phyloP scores from a whole-genome alignment of 306 rosid species.

The Acacia crassicarpa region DNA sequence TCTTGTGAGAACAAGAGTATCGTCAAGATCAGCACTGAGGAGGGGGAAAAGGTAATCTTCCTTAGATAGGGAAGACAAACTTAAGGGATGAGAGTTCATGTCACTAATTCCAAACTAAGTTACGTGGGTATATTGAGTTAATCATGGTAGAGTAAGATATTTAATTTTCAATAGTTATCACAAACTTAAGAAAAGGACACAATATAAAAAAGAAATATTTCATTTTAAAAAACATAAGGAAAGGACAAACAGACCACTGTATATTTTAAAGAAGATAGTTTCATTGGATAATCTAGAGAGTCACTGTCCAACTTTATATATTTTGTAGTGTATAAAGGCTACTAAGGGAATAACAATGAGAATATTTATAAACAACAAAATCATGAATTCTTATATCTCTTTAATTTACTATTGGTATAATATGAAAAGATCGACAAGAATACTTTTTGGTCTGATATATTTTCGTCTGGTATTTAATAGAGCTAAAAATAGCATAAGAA shows the following conservation, averaged over 20 bases:
- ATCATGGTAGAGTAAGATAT: not conserved
- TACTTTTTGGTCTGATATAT: not conserved
- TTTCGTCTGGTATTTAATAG: not conserved
- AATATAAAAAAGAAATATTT: not conserved
- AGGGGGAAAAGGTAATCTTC: too few relatives aligned
- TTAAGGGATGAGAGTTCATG: not conserved
- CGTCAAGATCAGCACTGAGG: too few relatives aligned
- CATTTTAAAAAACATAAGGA: not conserved
- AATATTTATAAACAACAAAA: not conserved
- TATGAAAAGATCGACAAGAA: not conserved
- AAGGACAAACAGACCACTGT: not conserved
- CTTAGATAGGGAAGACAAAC: too few relatives aligned
- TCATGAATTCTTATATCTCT: not conserved
- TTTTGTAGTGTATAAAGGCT: not conserved
- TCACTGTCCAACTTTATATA: not conserved
- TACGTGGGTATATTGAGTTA: not conserved
- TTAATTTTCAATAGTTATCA: not conserved
- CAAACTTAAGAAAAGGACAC: not conserved
- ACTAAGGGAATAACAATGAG: not conserved
- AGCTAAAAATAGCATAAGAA: not conserved
- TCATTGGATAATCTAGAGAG: not conserved
- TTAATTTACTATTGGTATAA: not conserved
- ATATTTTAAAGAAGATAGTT: not conserved
- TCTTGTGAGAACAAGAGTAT: too few relatives aligned
- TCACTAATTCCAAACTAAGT: too few relatives aligned